These are phyloP conservation scores for Debaryomyces singareniensis DNA, from an alignment of 1,139 yeast species.

Conservation along the genomic window DNA sequence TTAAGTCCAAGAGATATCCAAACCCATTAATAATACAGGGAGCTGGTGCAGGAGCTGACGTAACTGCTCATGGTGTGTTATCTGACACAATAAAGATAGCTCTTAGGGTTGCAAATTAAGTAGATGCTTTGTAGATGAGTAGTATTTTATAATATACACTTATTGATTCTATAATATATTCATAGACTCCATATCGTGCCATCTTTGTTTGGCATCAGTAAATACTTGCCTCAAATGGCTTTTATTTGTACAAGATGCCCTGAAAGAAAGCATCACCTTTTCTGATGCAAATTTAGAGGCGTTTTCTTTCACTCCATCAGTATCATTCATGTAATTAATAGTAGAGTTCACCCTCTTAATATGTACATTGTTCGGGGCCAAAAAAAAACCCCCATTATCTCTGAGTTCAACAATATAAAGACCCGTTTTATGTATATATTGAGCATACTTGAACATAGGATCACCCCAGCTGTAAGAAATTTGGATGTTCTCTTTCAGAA, in stretches of 20 bases:
- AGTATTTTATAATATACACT: conserved; percentile 1
- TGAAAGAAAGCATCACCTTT: conserved; percentile 62
- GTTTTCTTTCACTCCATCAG: conserved; percentile 17
- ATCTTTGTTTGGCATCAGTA: conserved; percentile 48
- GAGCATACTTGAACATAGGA: conserved; percentile 76
- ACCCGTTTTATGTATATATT: conserved; percentile 86
- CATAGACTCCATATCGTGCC: conserved; percentile 25
- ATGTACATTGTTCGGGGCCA: conserved; percentile 78
- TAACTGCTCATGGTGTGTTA: conserved; percentile 96
- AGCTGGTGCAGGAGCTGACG: conserved; percentile 99
- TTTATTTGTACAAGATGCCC: conserved; percentile 53
- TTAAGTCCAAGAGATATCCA: conserved; percentile 83
- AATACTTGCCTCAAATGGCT: conserved; percentile 46
- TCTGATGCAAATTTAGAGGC: conserved; percentile 52
- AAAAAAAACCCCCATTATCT: conserved; percentile 70
- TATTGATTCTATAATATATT: conserved; percentile 2
- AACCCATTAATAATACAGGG: conserved; percentile 95
- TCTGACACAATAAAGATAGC: conserved; percentile 90
- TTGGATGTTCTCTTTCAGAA: conserved; percentile 47
- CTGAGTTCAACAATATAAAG: conserved; percentile 83
- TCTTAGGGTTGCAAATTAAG: conserved; percentile 60
- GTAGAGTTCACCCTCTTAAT: conserved; percentile 53
- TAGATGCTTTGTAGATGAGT: conserved; percentile 1
- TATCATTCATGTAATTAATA: conserved; percentile 19
- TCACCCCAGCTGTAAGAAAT: conserved; percentile 87